Conservation (phyloP, 176 grass and related monocot species). For the Rhipidocladum racemiflorum region DNA sequence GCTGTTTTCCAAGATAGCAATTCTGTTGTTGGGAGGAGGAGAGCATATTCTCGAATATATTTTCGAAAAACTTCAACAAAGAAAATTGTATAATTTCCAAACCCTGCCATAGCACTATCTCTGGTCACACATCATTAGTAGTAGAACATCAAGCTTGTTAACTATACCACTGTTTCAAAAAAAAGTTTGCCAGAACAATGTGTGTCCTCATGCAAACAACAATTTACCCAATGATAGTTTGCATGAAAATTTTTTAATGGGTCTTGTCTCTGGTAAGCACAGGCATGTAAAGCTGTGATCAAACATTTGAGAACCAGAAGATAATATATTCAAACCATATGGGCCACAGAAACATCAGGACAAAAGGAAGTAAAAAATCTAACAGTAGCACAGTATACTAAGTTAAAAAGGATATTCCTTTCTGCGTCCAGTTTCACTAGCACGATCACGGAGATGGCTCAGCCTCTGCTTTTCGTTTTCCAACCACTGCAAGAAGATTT, state of each 20-base stretch:
- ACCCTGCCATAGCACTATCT: slow-evolving; percentile 2
- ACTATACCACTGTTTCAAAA: not conserved
- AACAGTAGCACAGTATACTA: slow-evolving; percentile 31
- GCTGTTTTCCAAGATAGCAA: not conserved
- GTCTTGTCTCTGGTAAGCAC: not conserved
- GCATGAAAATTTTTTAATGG: slow-evolving; percentile 8
- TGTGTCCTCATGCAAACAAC: not conserved
- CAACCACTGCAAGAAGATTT: slow-evolving; percentile 59
- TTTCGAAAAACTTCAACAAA: not conserved
- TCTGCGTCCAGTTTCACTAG: slow-evolving; percentile 93
- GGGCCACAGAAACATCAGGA: not conserved
- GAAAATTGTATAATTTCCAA: not conserved
- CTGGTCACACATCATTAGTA: not conserved
- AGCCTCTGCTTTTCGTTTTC: slow-evolving; percentile 90
- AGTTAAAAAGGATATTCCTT: slow-evolving; percentile 95
- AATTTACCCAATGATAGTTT: not conserved
- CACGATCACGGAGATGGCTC: slow-evolving; percentile 91
- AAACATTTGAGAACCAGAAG: slow-evolving; percentile 6
- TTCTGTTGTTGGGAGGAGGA: not conserved
- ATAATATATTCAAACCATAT: slow-evolving; percentile 9
- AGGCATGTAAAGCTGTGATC: slow-evolving; percentile 1
- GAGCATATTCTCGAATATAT: not conserved
- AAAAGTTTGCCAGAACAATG: slow-evolving; percentile 19
- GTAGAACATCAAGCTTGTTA: not conserved
- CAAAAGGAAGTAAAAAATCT: not conserved